Conservation (phyloP, 495 filamentous ascomycete genomes). For the Aspergillus egyptiacus region DNA sequence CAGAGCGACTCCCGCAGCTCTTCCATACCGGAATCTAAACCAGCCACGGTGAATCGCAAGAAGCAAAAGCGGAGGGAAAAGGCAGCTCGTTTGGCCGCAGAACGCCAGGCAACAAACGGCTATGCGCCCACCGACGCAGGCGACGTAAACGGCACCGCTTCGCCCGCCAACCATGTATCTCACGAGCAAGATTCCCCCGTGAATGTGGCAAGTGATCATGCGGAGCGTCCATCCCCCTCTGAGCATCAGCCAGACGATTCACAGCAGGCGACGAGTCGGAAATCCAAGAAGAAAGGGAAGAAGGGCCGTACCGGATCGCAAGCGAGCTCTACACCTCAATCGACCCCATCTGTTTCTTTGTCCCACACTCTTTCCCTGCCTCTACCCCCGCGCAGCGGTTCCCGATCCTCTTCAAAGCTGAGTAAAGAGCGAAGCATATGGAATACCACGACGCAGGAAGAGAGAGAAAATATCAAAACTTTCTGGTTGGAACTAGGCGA, state of each 20-base stretch:
- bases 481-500: slow-evolving; percentile 98
- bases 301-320: slow-evolving; percentile 36
- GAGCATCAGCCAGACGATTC: slow-evolving; percentile 13
- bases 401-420: slow-evolving; percentile 26
- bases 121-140: slow-evolving; percentile 20
- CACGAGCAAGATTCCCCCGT: slow-evolving; percentile 30
- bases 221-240: slow-evolving; percentile 1
- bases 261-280: slow-evolving; percentile 17
- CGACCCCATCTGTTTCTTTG: slow-evolving; percentile 35
- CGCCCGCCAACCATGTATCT: slow-evolving; percentile 18
- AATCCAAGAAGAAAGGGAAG: slow-evolving; percentile 44
- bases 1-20: slow-evolving; percentile 25
- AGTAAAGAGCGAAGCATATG: slow-evolving; percentile 77
- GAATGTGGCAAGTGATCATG: slow-evolving; percentile 13
- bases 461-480: slow-evolving; percentile 93
- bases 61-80: slow-evolving; percentile 84
- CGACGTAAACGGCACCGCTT: slow-evolving; percentile 17
- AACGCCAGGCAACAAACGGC: slow-evolving; percentile 28
- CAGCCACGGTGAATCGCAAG: slow-evolving; percentile 70
- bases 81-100: slow-evolving; percentile 65
- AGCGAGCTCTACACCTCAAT: slow-evolving; percentile 37
- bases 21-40: slow-evolving; percentile 24
- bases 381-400: slow-evolving; percentile 24
- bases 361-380: slow-evolving; percentile 40
- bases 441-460: slow-evolving; percentile 90